These are phyloP conservation scores for Sphagnum contortum DNA, from an alignment of 225 moss, liverwort and hornwort species.

Conservation along the genomic window DNA sequence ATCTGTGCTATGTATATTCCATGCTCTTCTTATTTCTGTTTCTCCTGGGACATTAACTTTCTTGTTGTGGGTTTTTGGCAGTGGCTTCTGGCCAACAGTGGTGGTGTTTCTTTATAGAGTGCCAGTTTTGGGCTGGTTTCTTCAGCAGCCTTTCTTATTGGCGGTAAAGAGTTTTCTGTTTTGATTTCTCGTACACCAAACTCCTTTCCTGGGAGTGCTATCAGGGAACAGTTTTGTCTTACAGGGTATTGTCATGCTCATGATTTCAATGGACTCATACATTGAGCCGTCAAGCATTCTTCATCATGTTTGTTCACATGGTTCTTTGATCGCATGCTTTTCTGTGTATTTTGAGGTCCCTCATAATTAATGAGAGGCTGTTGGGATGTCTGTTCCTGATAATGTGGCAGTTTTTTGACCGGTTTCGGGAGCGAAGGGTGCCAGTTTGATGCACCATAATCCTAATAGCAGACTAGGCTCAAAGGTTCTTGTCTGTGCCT, in stretches of 20 bases:
- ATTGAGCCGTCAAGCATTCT: too few relatives aligned
- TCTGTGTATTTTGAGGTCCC: background rate
- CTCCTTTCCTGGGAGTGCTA: too few relatives aligned
- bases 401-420: slow-evolving; percentile 75
- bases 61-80: slow-evolving; percentile 17
- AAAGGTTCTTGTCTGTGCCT: too few relatives aligned
- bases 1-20: too few relatives aligned
- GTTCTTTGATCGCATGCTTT: background rate
- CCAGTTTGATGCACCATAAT: slow-evolving; percentile 44
- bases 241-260: too few relatives aligned
- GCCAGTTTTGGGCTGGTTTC: slow-evolving; percentile 70
- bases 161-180: slow-evolving; percentile 27
- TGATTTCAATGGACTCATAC: too few relatives aligned
- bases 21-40: too few relatives aligned
- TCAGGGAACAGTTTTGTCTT: too few relatives aligned
- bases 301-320: background rate
- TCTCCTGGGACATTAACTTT: too few relatives aligned
- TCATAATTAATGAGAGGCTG: background rate
- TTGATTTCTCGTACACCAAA: too few relatives aligned
- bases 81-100: slow-evolving; percentile 98
- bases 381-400: background rate
- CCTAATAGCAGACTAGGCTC: too few relatives aligned
- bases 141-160: slow-evolving; percentile 77
- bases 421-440: slow-evolving; percentile 97
- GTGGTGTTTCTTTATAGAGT: slow-evolving; percentile 94